phyloP scores from a whole-genome alignment of 345 rosid genomes.

The Eucalyptus dawsonii region DNA sequence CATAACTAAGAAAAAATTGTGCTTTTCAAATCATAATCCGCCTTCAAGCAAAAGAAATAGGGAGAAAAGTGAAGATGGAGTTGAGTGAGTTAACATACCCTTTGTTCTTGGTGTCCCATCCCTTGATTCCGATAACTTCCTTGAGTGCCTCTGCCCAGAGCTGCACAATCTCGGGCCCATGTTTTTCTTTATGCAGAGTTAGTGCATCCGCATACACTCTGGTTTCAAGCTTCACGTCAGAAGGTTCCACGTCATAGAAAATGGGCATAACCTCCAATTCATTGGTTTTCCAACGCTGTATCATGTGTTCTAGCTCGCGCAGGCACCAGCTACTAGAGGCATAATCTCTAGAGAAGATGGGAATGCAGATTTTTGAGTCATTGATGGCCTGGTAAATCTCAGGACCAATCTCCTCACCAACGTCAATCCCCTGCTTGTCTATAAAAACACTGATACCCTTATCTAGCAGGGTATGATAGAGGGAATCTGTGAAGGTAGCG shows the following conservation, averaged over 20 bases:
- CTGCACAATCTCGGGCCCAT: background rate
- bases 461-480: background rate
- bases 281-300: fast-evolving
- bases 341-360: fast-evolving
- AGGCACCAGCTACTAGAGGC: background rate
- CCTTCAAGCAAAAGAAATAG: no score
- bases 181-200: background rate
- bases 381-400: background rate
- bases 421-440: background rate
- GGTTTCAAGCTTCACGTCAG: background rate
- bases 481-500: fast-evolving
- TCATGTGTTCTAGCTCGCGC: background rate
- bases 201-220: fast-evolving
- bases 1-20: no score
- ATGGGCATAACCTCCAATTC: background rate
- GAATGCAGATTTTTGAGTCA: background rate
- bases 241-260: background rate
- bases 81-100: background rate
- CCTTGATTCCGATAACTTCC: fast-evolving
- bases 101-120: background rate
- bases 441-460: background rate
- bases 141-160: fast-evolving
- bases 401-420: background rate
- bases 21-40: no score
- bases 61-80: no score